Percentiles rank a stretch among this genome's conserved stretches.
phyloP scores from a whole-genome alignment of 78 protist genomes.

The Dictyostelium purpureum region DNA sequence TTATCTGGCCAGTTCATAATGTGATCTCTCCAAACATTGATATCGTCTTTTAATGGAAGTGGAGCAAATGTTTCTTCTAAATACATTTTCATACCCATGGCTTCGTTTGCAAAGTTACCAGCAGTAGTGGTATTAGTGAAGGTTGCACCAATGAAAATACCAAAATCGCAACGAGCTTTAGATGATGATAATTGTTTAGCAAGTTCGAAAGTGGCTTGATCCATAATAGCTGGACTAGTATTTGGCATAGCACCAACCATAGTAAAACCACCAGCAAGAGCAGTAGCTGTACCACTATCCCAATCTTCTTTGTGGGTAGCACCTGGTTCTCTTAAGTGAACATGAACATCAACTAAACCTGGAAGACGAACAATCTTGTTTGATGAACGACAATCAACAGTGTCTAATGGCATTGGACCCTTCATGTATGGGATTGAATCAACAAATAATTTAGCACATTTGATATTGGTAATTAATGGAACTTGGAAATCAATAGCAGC shows the following conservation, averaged over 20 bases:
- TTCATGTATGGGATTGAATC: conserved; percentile 73
- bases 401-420: conserved; percentile 55
- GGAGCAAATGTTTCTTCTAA: conserved; percentile 74
- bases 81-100: conserved; percentile 77
- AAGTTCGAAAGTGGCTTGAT: conserved; percentile 53
- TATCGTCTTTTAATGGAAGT: conserved; percentile 68
- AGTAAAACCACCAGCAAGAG: conserved; percentile 89
- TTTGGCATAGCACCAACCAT: conserved; percentile 84
- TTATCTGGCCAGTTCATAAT: conserved; percentile 70
- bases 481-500: conserved; percentile 91
- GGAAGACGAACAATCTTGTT: conserved; percentile 61
- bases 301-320: conserved; percentile 81
- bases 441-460: conserved; percentile 92
- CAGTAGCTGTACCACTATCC: conserved; percentile 72
- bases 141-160: conserved; percentile 77
- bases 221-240: conserved; percentile 68
- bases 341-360: conserved; percentile 81
- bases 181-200: conserved; percentile 21
- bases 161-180: conserved; percentile 81
- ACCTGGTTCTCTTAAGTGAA: conserved; percentile 63
- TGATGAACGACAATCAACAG: conserved; percentile 60
- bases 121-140: conserved; percentile 42
- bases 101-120: conserved; percentile 12
- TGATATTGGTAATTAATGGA: conserved; percentile 93
- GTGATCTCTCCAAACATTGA: conserved; percentile 81